phyloP scores from a whole-genome alignment of 225 moss, liverwort and hornwort species.

The Polytrichum formosum region DNA sequence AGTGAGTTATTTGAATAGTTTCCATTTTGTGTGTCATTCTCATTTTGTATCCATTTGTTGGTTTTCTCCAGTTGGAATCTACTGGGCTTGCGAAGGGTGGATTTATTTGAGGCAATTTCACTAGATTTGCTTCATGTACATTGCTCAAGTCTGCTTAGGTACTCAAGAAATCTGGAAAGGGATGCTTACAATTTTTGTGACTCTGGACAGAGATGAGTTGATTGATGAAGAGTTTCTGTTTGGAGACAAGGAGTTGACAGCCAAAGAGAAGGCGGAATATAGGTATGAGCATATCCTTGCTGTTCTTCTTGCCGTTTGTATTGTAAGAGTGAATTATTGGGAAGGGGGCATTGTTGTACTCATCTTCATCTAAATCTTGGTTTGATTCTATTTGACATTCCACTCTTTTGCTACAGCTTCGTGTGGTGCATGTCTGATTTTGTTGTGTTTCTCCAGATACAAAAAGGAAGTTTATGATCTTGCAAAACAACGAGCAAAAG shows the following conservation, averaged over 20 bases:
- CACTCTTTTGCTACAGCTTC: too few relatives aligned
- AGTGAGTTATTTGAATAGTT: conserved; percentile 26
- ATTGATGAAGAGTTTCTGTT: conserved; percentile 62
- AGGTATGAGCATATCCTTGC: conserved; percentile 14
- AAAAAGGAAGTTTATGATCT: conserved; percentile 83
- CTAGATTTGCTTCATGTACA: too few relatives aligned
- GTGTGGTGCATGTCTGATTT: background rate
- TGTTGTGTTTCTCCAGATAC: conserved; percentile 32
- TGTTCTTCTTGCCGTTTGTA: background rate
- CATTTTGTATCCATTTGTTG: background rate
- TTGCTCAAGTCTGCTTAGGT: background rate
- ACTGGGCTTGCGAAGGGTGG: too few relatives aligned
- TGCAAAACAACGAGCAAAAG: conserved; percentile 77
- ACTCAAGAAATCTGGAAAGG: too few relatives aligned
- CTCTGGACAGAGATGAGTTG: conserved; percentile 53
- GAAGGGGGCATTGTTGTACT: background rate
- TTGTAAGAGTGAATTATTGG: background rate
- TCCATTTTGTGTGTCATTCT: background rate
- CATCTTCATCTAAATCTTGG: background rate
- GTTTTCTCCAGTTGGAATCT: background rate
- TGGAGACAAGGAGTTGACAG: conserved; percentile 39
- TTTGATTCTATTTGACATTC: too few relatives aligned
- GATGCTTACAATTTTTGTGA: conserved; percentile 1
- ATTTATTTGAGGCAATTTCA: too few relatives aligned
- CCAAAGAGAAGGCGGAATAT: conserved; percentile 46